phyloP scores from a whole-genome alignment of 257 asterid genomes.

The Penstemon newberryi region DNA sequence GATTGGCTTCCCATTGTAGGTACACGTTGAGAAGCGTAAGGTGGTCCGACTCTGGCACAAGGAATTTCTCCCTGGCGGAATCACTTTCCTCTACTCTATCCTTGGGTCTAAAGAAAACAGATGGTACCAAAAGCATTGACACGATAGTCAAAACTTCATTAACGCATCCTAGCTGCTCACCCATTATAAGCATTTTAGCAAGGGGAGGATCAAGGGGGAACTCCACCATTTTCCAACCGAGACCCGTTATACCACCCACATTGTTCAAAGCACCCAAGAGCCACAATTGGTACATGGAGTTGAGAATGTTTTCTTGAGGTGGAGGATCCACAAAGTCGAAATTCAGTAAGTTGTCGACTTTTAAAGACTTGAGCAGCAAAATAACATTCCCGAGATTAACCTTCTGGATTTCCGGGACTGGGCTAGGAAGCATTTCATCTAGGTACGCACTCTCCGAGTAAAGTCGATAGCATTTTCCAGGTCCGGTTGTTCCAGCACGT shows the following conservation, averaged over 20 bases:
- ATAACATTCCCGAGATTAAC: constrained; percentile 92
- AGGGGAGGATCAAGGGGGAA: constrained; percentile 91
- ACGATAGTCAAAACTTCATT: constrained; percentile 84
- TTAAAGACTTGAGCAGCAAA: constrained; percentile 75
- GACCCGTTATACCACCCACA: constrained; percentile 74
- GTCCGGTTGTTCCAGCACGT: constrained; percentile 95
- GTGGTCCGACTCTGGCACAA: constrained; percentile 87
- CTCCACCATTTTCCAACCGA: constrained; percentile 97
- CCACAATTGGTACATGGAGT: constrained; percentile 94
- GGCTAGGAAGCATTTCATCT: constrained; percentile 82
- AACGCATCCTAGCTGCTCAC: constrained; percentile 70
- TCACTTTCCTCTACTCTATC: constrained; percentile 94
- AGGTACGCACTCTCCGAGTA: constrained; percentile 76
- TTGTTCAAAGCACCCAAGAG: constrained; percentile 85
- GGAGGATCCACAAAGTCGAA: constrained; percentile 97
- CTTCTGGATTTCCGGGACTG: constrained; percentile 89
- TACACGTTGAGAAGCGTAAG: constrained; percentile 75
- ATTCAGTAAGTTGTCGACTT: constrained; percentile 70
- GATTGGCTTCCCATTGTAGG: constrained; percentile 79
- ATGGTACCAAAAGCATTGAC: constrained; percentile 92
- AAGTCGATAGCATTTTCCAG: constrained; percentile 89
- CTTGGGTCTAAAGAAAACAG: constrained; percentile 86
- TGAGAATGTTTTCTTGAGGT: constrained; percentile 85
- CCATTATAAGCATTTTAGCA: constrained; percentile 87
- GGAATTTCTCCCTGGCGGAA: constrained; percentile 85